Evolutionary conservation across 1,284 basidiomycete species (phyloP), one percentile per base, ranked within the genome.

Genomic region (Apiotrichum veenhuisii): DNA sequence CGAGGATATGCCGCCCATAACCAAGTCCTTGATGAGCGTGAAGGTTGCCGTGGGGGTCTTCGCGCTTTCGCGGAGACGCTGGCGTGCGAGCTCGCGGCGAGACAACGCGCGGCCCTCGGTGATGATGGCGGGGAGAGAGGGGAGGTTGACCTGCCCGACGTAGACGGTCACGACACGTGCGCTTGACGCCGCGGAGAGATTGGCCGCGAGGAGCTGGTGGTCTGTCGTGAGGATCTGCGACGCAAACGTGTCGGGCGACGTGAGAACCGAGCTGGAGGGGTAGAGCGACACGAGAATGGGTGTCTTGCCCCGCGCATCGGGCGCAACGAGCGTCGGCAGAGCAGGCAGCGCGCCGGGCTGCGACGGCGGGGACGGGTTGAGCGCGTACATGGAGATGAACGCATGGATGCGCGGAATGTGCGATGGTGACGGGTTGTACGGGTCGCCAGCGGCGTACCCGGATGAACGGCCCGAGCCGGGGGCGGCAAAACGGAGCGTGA

Each of bases 351-450:
- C 67, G 11, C 64, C 64, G 0, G 72, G 72, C 52, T 74, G 73
- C 26, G 59, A 61, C 0, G 72, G 70, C 17, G 69, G 72, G 11
- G 57, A 63, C 20, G 71, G 70, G 55, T 71, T 67, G n/a, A 72
- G 69, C 0, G 74, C 69, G 61, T 77, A 75, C 10, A 75, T 66
- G 15, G 74, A 75, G 40, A 76, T 53, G 61, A 72, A 75, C 3
- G 75, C 69, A 59, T 76, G 70, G 46, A 76, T 71, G 50, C 65
- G 68, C 1, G 73, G 71, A 17, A 71, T 54, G 40, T 71, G 70
- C 15, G 54, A 51, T 18, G 71, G 69, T 14, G 55, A 54, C 8
- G 72, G 69, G 54, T 70, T 70, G 66, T 74, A 75, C 1, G 70
- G 69, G 53, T 75, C 71, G 14, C 66, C 55, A 2, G 63, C 47